Evolutionary conservation across 352 stramenopile genomes (phyloP).

Genomic region (Phytophthora ohioensis): DNA sequence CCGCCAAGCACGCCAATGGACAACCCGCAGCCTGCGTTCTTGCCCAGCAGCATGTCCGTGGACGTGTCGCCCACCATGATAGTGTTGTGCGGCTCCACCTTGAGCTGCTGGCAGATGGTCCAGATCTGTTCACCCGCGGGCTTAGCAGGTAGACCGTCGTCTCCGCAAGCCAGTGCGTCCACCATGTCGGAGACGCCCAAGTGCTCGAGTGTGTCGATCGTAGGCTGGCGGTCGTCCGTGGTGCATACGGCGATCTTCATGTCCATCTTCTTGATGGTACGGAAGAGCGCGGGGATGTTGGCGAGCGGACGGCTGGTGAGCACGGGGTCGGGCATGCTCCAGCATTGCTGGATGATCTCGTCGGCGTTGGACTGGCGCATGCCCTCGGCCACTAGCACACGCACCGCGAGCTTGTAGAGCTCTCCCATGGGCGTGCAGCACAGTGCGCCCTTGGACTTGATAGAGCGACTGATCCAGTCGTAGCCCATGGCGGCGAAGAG

Average conservation of each 20-base stretch:
- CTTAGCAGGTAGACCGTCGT: constrained; percentile 86
- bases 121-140: constrained; percentile 87
- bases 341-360: constrained; percentile 77
- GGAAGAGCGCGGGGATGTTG: constrained; percentile 83
- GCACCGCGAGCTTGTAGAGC: constrained; percentile 84
- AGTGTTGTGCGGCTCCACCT: constrained; percentile 83
- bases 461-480: constrained; percentile 84
- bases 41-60: constrained; percentile 86
- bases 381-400: constrained; percentile 77
- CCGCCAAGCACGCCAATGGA: constrained; percentile 84
- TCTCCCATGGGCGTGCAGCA: constrained; percentile 89
- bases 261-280: constrained; percentile 84
- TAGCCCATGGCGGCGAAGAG: constrained; percentile 90
- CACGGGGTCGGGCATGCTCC: constrained; percentile 85
- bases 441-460: constrained; percentile 83
- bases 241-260: constrained; percentile 92
- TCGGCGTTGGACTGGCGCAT: constrained; percentile 71
- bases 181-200: constrained; percentile 80
- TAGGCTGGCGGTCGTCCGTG: constrained; percentile 84
- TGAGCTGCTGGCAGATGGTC: constrained; percentile 81
- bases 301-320: constrained; percentile 74
- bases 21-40: constrained; percentile 78
- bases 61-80: constrained; percentile 91
- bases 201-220: constrained; percentile 79
- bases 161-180: constrained; percentile 78